phyloP scores from a whole-genome alignment of 2,329 filamentous ascomycete genomes.

The Biscogniauxia marginata region DNA sequence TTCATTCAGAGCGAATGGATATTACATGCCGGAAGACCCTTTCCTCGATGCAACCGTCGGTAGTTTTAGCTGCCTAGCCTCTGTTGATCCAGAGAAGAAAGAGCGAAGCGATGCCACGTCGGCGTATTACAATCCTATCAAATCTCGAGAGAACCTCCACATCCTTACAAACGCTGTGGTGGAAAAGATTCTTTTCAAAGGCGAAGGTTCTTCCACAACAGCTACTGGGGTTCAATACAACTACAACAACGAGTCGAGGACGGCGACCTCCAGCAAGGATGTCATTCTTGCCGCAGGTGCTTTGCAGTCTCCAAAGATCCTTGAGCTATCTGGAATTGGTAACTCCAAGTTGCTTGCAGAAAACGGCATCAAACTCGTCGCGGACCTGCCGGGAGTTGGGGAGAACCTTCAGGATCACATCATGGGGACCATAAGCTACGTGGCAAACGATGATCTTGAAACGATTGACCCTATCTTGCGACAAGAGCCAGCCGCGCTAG shows the following conservation, averaged over 20 bases:
- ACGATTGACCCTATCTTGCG: constrained; percentile 14
- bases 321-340: constrained; percentile 61
- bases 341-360: constrained; percentile 39
- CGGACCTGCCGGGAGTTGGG: constrained; percentile 17
- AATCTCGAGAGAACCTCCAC: constrained; percentile 1
- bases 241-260: neutral
- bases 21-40: constrained; percentile 7
- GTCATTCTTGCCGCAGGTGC: constrained; percentile 59
- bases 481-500: constrained; percentile 10
- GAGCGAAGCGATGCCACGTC: neutral
- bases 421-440: constrained; percentile 8
- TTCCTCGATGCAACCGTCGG: constrained; percentile 6
- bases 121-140: constrained; percentile 1
- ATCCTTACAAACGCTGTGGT: constrained; percentile 1
- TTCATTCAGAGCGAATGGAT: constrained; percentile 4
- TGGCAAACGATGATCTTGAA: constrained; percentile 10
- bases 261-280: constrained; percentile 36
- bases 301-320: constrained; percentile 54
- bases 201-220: neutral
- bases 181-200: constrained; percentile 2
- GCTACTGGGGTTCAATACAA: constrained; percentile 1
- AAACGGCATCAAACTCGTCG: constrained; percentile 36
- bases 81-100: neutral
- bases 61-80: constrained; percentile 9
- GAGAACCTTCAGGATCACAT: constrained; percentile 26